Evolutionary conservation across 768 basidiomycete species (phyloP).

Genomic region (Harrya chromipes): DNA sequence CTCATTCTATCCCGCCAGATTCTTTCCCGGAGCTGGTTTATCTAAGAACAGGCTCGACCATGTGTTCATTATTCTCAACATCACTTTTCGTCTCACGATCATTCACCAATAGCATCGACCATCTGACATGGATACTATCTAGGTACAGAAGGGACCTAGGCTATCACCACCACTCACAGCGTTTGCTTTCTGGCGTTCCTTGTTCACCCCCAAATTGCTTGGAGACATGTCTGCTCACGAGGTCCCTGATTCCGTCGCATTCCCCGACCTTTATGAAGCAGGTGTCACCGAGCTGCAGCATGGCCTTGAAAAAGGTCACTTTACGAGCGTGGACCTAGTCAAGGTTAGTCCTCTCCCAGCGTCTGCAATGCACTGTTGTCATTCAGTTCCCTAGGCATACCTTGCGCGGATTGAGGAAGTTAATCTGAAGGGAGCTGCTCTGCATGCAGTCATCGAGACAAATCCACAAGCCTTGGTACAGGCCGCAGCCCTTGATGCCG

Average conservation of each 20-base stretch:
- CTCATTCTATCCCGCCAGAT: too few species aligned
- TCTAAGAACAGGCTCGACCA: too few species aligned
- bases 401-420: constrained; percentile 65
- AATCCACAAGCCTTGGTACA: constrained; percentile 53
- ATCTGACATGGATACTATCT: not conserved
- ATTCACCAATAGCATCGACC: not conserved
- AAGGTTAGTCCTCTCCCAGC: constrained; percentile 37
- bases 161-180: not conserved
- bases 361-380: not conserved
- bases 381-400: constrained; percentile 46
- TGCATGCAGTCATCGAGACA: constrained; percentile 60
- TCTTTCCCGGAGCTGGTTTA: too few species aligned
- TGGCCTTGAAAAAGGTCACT: constrained; percentile 48
- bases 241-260: constrained; percentile 1
- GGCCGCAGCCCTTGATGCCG: constrained; percentile 49
- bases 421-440: constrained; percentile 52
- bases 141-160: not conserved
- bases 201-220: constrained; percentile 8
- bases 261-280: constrained; percentile 63
- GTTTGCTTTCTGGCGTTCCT: constrained; percentile 4
- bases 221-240: constrained; percentile 11
- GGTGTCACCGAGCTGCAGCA: constrained; percentile 53
- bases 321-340: constrained; percentile 61
- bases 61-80: not conserved
- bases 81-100: not conserved